A percentile compares a stretch with the other conserved stretches of the same genome.
phyloP scores from a whole-genome alignment of 2,329 filamentous ascomycete genomes.

The Penicillium vulpinum region DNA sequence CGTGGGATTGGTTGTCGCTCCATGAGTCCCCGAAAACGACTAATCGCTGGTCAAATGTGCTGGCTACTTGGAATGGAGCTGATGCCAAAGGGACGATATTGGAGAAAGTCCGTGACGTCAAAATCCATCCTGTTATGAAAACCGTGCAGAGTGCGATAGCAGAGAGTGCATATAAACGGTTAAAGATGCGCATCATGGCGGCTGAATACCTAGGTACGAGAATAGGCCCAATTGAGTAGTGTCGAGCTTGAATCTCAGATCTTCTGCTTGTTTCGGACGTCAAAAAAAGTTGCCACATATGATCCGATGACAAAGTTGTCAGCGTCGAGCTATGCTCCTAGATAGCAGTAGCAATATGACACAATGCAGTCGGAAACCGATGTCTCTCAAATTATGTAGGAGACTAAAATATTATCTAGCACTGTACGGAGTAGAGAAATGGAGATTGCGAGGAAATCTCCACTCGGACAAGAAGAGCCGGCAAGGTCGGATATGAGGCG shows the following conservation, averaged over 20 bases:
- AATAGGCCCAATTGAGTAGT: background rate
- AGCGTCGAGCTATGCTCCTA: background rate
- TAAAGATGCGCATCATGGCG: constrained; percentile 29
- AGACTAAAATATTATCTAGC: background rate
- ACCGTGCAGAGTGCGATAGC: constrained; percentile 32
- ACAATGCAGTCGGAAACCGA: background rate
- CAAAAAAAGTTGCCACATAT: background rate
- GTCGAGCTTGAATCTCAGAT: background rate
- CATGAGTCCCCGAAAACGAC: constrained; percentile 44
- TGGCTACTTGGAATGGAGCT: constrained; percentile 20
- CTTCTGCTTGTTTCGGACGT: background rate
- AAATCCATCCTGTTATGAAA: constrained; percentile 30
- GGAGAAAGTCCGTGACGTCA: constrained; percentile 26
- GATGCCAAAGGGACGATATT: constrained; percentile 19
- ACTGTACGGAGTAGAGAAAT: background rate
- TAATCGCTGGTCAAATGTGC: constrained; percentile 30
- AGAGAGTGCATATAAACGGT: constrained; percentile 34
- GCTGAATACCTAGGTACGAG: background rate
- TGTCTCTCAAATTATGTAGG: background rate
- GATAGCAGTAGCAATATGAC: background rate
- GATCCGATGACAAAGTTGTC: background rate
- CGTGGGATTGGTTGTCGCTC: constrained; percentile 37
- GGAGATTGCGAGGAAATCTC: background rate
- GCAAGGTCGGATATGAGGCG: background rate
- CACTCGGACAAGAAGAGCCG: background rate